Evolutionary conservation across 768 basidiomycete genomes (phyloP), one percentile per base, ranked within the genome.

Genomic region (Melanogaster broomeanus): DNA sequence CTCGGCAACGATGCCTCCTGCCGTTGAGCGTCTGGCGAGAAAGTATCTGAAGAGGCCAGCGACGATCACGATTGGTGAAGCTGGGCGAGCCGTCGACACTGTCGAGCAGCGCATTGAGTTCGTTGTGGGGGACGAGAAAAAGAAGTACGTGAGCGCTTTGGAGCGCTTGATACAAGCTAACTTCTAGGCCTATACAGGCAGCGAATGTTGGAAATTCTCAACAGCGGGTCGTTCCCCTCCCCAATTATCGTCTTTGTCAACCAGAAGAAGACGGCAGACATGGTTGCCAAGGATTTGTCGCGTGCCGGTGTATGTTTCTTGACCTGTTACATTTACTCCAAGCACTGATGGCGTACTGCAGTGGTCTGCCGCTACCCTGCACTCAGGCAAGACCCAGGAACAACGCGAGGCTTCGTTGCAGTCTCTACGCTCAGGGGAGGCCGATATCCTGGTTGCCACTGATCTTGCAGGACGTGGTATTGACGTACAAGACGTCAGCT

Each of bases 201-300:
- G 55, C 81, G 84, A 42, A 68, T 98, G 65, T 73, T 97, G 63
- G 96, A 98, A 66, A 92, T 98, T 57, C 85, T 99, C 71, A 93
- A 95, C 75, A 87, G 85, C 55, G 87, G 85, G 37, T 77, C 81
- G 55, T 93, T 84, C 68, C 71, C 84, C 31, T 83, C 97, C 16
- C 97, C 97, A 5, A 98, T 99, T 60, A 99, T 99, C 57, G 90
- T 94, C 18, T 99, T 98, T 72, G 95, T 98, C 76, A 98, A 98
- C 69, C 95, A 98, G 72, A 99, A 99, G 79, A 97, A 98, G 79
- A 96, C 93, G 12, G 96, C 95, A 45, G 97, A 99, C 67, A 92
- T 94, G 87, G 93, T 99, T 30, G 88, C 93, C 34, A 95, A 95
- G 68, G 95, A 98, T 64, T 76, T 99, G 2, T 85, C 87, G 43